Percentiles rank a stretch among this genome's conserved stretches.
These are phyloP conservation scores for Suhomyces choctaworum DNA, from an alignment of 1,139 yeast genomes.

Conservation along the genomic window DNA sequence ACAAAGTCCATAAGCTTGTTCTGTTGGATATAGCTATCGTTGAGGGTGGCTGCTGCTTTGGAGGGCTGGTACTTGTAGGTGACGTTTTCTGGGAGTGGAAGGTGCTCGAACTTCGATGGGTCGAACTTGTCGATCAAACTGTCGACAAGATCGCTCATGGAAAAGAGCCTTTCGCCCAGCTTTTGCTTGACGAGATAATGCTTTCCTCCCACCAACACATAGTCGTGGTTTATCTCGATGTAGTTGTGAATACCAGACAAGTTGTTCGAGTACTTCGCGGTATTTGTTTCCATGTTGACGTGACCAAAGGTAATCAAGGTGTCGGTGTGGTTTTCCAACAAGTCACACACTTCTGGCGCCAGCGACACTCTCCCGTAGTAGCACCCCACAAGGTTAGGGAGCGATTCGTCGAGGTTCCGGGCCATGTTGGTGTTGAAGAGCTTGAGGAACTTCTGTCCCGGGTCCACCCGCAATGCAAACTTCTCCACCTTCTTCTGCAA, in stretches of 20 bases:
- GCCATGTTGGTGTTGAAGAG: slow-evolving; percentile 42
- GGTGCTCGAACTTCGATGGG: slow-evolving; percentile 8
- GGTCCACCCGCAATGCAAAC: slow-evolving; percentile 43
- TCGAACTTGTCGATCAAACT: slow-evolving; percentile 13
- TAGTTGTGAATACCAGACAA: slow-evolving; percentile 23
- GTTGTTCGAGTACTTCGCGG: slow-evolving; percentile 40
- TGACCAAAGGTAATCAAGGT: slow-evolving; percentile 53
- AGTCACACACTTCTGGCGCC: slow-evolving; percentile 22
- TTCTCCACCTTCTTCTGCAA: slow-evolving; percentile 40
- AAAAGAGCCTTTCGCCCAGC: slow-evolving; percentile 18
- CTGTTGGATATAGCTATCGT: slow-evolving; percentile 14
- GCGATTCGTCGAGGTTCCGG: slow-evolving; percentile 63
- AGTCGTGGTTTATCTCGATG: slow-evolving; percentile 39
- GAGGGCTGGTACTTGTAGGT: slow-evolving; percentile 11
- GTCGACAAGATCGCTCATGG: slow-evolving; percentile 18
- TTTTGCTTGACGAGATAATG: slow-evolving; percentile 22
- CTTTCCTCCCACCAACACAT: slow-evolving; percentile 30
- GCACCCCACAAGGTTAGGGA: slow-evolving; percentile 60
- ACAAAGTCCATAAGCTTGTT: slow-evolving; percentile 31
- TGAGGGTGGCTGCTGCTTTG: neutral
- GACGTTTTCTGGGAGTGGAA: slow-evolving; percentile 12
- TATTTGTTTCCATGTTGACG: slow-evolving; percentile 54
- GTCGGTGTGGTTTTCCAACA: slow-evolving; percentile 43
- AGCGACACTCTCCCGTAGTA: slow-evolving; percentile 51
- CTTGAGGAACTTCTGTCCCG: slow-evolving; percentile 23